phyloP scores from a whole-genome alignment of 495 filamentous ascomycete species.

The Talaromyces liani region DNA sequence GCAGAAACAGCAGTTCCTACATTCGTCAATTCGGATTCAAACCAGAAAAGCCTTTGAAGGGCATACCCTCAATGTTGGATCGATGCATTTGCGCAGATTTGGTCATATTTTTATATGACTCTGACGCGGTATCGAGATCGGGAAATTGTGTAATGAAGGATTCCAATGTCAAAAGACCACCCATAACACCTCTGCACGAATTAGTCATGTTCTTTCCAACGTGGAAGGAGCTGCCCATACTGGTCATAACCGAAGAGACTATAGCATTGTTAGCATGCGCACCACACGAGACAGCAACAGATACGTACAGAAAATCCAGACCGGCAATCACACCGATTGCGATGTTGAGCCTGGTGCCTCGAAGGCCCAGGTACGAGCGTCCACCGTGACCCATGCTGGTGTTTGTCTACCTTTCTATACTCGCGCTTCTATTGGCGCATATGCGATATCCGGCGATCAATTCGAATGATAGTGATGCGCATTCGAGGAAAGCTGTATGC shows the following conservation, averaged over 20 bases:
- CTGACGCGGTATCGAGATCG: constrained; percentile 39
- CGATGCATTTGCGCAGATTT: constrained; percentile 27
- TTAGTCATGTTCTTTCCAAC: constrained; percentile 11
- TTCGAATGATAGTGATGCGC: neutral
- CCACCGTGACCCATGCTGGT: constrained; percentile 1
- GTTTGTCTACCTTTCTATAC: neutral
- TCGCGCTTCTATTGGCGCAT: neutral
- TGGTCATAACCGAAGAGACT: constrained; percentile 33
- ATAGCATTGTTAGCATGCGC: constrained; percentile 6
- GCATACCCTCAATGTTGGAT: constrained; percentile 49
- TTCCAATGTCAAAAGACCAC: constrained; percentile 48
- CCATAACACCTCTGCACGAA: constrained; percentile 44
- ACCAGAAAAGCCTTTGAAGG: neutral
- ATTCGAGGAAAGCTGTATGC: neutral
- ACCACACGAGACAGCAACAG: neutral
- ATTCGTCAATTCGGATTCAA: neutral
- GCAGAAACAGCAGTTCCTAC: constrained; percentile 50
- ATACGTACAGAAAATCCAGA: constrained; percentile 53
- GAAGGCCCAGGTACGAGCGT: constrained; percentile 51
- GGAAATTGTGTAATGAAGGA: constrained; percentile 51
- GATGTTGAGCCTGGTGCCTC: constrained; percentile 55
- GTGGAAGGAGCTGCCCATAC: constrained; percentile 9
- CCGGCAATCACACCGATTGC: constrained; percentile 61
- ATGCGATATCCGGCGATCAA: neutral
- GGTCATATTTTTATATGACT: constrained; percentile 18